Evolutionary conservation across 371 early-diverging fungal genomes (phyloP).

Genomic region (Apophysomyces ossiformis): DNA sequence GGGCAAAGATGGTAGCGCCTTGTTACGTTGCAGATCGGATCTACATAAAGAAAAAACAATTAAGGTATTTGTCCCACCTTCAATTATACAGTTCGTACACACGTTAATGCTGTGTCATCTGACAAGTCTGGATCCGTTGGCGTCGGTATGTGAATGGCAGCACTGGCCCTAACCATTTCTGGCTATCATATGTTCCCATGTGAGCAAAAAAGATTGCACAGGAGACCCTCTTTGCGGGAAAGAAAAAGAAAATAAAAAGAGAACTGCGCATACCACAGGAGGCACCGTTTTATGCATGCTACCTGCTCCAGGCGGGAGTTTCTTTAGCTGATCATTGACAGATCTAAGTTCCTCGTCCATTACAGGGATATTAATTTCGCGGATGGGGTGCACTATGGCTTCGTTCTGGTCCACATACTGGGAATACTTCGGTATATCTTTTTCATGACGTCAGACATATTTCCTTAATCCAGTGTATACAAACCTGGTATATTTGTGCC

Average conservation of each 20-base stretch:
- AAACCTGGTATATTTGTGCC: constrained; percentile 24
- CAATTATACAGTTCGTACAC: not conserved
- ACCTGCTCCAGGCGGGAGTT: constrained; percentile 16
- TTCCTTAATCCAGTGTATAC: not conserved
- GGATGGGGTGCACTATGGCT: constrained; percentile 4
- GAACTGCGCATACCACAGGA: constrained; percentile 2
- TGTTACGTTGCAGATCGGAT: constrained; percentile 9
- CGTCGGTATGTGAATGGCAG: constrained; percentile 1
- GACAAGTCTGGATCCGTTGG: constrained; percentile 8
- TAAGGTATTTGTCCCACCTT: constrained; percentile 5
- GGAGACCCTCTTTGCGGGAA: not conserved
- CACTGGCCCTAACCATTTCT: not conserved
- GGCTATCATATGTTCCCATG: not conserved
- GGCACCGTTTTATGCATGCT: not conserved
- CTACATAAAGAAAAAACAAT: not conserved
- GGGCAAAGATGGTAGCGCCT: constrained; percentile 4
- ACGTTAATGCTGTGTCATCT: constrained; percentile 11
- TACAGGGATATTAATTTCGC: constrained; percentile 33
- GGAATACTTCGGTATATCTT: constrained; percentile 3
- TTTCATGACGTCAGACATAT: not conserved
- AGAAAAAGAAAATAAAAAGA: not conserved
- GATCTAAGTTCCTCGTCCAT: constrained; percentile 34
- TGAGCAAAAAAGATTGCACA: not conserved
- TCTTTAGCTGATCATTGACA: constrained; percentile 27
- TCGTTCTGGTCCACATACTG: not conserved